Conservation (phyloP, 2,329 filamentous ascomycete genomes). For the Fusarium sp. region DNA sequence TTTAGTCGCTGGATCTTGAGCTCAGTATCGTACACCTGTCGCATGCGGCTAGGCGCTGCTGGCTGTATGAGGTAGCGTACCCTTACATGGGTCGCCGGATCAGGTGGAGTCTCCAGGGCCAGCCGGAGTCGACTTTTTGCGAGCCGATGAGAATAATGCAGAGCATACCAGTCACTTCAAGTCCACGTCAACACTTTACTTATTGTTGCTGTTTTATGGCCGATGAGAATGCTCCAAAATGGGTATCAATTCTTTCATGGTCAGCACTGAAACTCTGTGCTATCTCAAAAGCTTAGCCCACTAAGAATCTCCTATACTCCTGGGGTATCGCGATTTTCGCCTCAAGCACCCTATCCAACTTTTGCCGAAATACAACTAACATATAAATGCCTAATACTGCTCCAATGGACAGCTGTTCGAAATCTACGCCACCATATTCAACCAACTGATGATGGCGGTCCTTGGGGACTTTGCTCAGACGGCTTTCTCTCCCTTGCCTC, state of each 20-base stretch:
- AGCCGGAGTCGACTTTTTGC: conserved; percentile 45
- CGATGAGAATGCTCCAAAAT: not conserved
- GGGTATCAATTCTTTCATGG: not conserved
- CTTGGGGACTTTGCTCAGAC: conserved; percentile 39
- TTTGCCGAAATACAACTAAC: not conserved
- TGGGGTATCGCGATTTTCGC: conserved; percentile 11
- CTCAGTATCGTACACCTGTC: conserved; percentile 43
- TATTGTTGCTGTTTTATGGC: not conserved
- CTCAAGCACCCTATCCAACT: not conserved
- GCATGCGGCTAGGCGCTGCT: conserved; percentile 43
- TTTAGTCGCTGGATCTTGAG: conserved; percentile 25
- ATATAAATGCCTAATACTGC: not conserved
- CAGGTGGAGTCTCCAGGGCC: conserved; percentile 34
- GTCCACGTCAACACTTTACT: conserved; percentile 6
- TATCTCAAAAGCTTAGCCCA: conserved; percentile 4
- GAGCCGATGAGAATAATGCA: conserved; percentile 29
- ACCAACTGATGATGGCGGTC: conserved; percentile 33
- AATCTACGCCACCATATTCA: not conserved
- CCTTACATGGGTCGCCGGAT: conserved; percentile 31
- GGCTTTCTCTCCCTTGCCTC: conserved; percentile 58
- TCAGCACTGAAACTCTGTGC: not conserved
- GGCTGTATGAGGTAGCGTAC: conserved; percentile 20
- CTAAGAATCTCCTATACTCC: conserved; percentile 1
- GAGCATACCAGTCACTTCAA: conserved; percentile 13
- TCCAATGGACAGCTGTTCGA: not conserved